These are phyloP conservation scores for Melaleuca quinquenervia DNA, from an alignment of 345 rosid genomes.

Conservation along the genomic window DNA sequence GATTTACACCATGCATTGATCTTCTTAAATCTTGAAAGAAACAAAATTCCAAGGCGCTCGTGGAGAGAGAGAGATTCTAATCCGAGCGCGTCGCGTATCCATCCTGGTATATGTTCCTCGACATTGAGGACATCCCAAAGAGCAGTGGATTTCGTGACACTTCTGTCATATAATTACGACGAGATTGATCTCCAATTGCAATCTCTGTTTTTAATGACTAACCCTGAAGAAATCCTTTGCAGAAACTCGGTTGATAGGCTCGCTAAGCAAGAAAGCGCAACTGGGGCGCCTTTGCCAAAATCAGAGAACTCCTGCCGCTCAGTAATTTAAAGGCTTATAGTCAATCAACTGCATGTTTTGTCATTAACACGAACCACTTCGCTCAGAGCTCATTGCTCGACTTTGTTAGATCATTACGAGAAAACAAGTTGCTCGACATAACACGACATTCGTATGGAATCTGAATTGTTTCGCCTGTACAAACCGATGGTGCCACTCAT, in stretches of 20 bases:
- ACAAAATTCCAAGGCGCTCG: not conserved
- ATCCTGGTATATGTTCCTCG: not conserved
- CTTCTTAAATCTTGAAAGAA: not conserved
- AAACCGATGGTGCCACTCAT: slow-evolving; percentile 11
- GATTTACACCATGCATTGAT: not conserved
- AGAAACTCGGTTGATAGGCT: not conserved
- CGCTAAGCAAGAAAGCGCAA: not conserved
- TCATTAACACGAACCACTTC: not conserved
- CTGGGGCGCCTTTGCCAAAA: not conserved
- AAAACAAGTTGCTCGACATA: not conserved
- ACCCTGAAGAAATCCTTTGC: not conserved
- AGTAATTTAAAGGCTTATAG: not conserved
- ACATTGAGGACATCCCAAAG: not conserved
- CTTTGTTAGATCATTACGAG: not conserved
- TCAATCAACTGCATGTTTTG: not conserved
- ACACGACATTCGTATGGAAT: not conserved
- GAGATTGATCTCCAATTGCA: not conserved
- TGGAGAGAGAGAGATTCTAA: not conserved
- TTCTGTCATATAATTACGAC: not conserved
- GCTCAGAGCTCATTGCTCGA: not conserved
- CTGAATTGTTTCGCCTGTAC: slow-evolving; percentile 10
- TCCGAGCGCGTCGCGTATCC: not conserved
- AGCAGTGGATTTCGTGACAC: not conserved
- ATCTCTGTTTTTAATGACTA: not conserved
- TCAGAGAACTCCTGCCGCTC: not conserved